phyloP scores from a whole-genome alignment of 148 eudicot genomes.

The Camellia japonica region DNA sequence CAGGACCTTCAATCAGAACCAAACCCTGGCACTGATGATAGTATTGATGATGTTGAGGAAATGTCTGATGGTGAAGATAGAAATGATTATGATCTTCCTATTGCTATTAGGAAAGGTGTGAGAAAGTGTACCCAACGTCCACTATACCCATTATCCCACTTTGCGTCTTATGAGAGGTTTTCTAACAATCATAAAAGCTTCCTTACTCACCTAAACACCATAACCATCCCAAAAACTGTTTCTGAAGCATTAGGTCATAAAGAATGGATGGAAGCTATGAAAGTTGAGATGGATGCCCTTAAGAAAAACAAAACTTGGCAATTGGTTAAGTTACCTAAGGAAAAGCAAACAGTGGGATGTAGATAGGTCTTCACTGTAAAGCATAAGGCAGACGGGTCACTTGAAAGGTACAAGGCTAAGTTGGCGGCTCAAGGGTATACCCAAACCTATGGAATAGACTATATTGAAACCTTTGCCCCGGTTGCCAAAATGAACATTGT shows the following conservation, averaged over 20 bases:
- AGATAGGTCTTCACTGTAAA: background rate
- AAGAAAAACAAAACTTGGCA: background rate
- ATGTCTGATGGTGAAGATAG: background rate
- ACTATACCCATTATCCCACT: conserved; percentile 1
- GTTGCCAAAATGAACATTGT: background rate
- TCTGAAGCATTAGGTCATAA: too few species aligned
- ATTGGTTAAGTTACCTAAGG: background rate
- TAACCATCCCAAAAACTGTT: background rate
- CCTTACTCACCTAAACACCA: conserved; percentile 1
- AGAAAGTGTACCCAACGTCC: conserved; percentile 8
- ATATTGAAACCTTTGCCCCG: background rate
- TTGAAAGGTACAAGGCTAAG: conserved; percentile 2
- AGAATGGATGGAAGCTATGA: background rate
- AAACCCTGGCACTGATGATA: background rate
- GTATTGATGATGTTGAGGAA: background rate
- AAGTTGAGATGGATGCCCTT: background rate
- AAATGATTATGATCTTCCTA: background rate
- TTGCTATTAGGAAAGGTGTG: background rate
- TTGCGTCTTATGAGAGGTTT: background rate
- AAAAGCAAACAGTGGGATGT: background rate
- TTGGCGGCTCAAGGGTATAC: background rate
- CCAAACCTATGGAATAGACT: background rate
- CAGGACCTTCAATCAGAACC: background rate
- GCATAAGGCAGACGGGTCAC: background rate
- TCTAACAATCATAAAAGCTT: background rate